These are phyloP conservation scores for Pichia sp. DNA, from an alignment of 1,139 yeast species.

Conservation along the genomic window DNA sequence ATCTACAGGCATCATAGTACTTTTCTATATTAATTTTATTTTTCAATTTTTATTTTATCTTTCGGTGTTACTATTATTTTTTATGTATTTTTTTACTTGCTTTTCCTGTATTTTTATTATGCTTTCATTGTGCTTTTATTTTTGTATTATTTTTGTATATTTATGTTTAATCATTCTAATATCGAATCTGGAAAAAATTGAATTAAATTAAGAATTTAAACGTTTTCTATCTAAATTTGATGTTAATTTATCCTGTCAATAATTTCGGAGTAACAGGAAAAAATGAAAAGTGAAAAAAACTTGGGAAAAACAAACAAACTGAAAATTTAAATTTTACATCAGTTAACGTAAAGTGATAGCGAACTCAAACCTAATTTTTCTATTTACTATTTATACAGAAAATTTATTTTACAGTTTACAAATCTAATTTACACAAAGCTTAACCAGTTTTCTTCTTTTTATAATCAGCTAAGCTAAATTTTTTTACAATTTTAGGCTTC, in stretches of 20 bases:
- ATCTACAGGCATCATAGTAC: neutral
- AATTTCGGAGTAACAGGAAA: neutral
- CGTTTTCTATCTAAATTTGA: no score
- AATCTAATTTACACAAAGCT: neutral
- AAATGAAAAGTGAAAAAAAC: neutral
- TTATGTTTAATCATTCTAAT: neutral
- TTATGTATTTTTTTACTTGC: neutral
- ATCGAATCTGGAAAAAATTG: neutral
- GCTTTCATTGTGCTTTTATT: neutral
- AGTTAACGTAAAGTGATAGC: neutral
- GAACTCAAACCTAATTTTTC: neutral
- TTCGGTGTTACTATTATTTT: neutral
- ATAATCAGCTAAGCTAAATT: conserved; percentile 31
- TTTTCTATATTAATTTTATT: neutral
- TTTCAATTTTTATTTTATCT: neutral
- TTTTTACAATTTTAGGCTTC: conserved; percentile 27
- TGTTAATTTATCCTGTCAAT: no score
- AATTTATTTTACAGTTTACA: neutral
- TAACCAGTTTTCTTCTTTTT: conserved; percentile 27
- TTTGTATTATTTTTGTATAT: neutral
- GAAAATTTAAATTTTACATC: neutral
- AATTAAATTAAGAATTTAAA: neutral
- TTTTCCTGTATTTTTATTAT: neutral
- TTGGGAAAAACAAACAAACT: neutral
- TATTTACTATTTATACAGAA: no score